Percentiles rank a stretch among this genome's conserved stretches.
These are phyloP conservation scores for Calocybe indica DNA, from an alignment of 768 basidiomycete genomes.

Conservation along the genomic window DNA sequence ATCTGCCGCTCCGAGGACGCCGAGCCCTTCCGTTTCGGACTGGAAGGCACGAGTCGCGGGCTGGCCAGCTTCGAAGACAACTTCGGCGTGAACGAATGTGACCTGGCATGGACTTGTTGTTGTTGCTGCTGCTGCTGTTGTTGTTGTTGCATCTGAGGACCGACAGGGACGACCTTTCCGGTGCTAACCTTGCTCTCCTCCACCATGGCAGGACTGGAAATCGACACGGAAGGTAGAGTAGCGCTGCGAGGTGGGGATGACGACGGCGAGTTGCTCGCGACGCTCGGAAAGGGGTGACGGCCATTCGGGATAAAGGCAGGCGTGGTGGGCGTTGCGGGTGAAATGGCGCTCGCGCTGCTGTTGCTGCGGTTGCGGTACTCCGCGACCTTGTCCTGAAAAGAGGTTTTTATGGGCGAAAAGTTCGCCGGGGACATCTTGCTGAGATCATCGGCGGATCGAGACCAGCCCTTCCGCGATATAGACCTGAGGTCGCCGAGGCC, in stretches of 20 bases:
- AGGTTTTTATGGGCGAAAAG: slow-evolving; percentile 35
- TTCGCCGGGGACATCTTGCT: slow-evolving; percentile 38
- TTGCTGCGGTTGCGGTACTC: slow-evolving; percentile 61
- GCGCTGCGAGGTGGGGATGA: slow-evolving; percentile 27
- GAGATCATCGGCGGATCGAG: slow-evolving; percentile 75
- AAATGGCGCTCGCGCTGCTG: slow-evolving; percentile 42
- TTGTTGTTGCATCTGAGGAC: not conserved
- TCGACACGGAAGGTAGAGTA: slow-evolving; percentile 35
- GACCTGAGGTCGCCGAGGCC: slow-evolving; percentile 61
- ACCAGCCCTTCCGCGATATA: slow-evolving; percentile 72
- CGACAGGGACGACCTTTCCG: not conserved
- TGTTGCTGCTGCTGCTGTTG: too few species aligned
- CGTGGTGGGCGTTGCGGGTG: slow-evolving; percentile 29
- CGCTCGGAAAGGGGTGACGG: slow-evolving; percentile 38
- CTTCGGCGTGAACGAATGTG: slow-evolving; percentile 68
- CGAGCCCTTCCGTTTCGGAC: slow-evolving; percentile 54
- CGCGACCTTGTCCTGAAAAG: slow-evolving; percentile 57
- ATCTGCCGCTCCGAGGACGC: slow-evolving; percentile 33
- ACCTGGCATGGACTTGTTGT: slow-evolving; percentile 51
- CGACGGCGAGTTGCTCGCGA: slow-evolving; percentile 24
- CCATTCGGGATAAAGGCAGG: slow-evolving; percentile 24
- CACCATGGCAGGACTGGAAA: slow-evolving; percentile 38
- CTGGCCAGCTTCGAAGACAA: slow-evolving; percentile 62
- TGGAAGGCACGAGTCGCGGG: slow-evolving; percentile 44
- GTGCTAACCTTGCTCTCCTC: slow-evolving; percentile 10